phyloP scores from a whole-genome alignment of 1,284 basidiomycete genomes.

The Moniliella sp. region DNA sequence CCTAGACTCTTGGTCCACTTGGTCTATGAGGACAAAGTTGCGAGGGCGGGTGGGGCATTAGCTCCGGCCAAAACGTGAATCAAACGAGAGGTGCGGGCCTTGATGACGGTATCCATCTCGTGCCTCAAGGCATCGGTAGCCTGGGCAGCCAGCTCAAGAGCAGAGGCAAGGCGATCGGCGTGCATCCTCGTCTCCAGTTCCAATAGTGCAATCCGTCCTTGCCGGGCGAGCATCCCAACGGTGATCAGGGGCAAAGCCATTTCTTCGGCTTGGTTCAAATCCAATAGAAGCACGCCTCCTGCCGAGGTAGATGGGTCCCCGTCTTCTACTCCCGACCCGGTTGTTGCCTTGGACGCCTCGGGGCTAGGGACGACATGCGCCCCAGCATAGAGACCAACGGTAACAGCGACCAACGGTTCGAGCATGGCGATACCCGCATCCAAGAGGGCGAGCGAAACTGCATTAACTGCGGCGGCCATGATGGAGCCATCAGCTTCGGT shows the following conservation, averaged over 20 bases:
- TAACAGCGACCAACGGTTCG: conserved; percentile 71
- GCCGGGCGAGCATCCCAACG: conserved; percentile 62
- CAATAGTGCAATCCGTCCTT: conserved; percentile 60
- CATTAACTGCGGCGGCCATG: conserved; percentile 81
- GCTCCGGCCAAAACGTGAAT: too few species aligned
- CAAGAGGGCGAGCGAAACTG: conserved; percentile 69
- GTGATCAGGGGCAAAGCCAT: conserved; percentile 67
- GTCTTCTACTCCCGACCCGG: neutral
- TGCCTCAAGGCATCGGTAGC: conserved; percentile 53
- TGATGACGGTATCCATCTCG: conserved; percentile 61
- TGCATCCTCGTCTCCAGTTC: conserved; percentile 84
- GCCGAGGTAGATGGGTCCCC: too few species aligned
- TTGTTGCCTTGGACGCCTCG: neutral
- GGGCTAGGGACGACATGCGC: too few species aligned
- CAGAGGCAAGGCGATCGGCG: conserved; percentile 72
- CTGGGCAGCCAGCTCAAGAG: conserved; percentile 56
- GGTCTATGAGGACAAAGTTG: too few species aligned
- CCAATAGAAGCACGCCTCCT: conserved; percentile 42
- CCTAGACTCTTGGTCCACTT: too few species aligned
- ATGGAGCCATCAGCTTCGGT: conserved; percentile 74
- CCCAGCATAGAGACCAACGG: conserved; percentile 15
- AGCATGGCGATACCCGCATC: conserved; percentile 70
- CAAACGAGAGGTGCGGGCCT: conserved; percentile 40
- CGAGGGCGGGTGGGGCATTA: too few species aligned
- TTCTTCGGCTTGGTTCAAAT: conserved; percentile 71